Conservation (phyloP, 106 monocot species). For the Apostasia ramifera region DNA sequence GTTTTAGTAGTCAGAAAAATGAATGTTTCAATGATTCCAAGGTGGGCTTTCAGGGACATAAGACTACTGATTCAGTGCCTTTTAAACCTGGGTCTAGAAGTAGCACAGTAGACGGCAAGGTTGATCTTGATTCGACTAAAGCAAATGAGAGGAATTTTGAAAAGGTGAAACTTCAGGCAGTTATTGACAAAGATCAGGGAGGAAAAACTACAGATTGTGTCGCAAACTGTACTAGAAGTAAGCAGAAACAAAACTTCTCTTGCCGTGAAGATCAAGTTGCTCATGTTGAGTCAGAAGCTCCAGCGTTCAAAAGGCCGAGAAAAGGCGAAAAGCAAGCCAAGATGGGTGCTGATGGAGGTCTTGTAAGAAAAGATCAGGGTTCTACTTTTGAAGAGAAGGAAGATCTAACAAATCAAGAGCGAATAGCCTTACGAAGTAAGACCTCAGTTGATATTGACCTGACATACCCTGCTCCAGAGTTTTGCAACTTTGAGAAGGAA, state of each 20-base stretch:
- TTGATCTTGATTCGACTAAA: background rate
- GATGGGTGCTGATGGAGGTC: background rate
- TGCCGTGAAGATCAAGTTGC: conserved; percentile 8
- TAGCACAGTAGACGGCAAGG: conserved; percentile 7
- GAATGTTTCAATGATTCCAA: conserved; percentile 2
- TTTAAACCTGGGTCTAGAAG: conserved; percentile 3
- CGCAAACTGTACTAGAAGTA: conserved; percentile 26
- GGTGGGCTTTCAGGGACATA: conserved; percentile 5
- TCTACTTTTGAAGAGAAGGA: background rate
- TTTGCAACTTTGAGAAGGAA: conserved; percentile 37
- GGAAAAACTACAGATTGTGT: conserved; percentile 18
- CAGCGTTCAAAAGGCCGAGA: conserved; percentile 12
- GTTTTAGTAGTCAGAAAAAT: background rate
- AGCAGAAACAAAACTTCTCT: conserved; percentile 12
- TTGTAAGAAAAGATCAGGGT: background rate
- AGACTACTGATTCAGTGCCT: background rate
- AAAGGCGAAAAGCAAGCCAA: background rate
- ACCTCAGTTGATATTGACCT: background rate
- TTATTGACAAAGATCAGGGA: conserved; percentile 8
- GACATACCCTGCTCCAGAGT: conserved; percentile 43
- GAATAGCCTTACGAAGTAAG: background rate
- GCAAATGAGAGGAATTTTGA: conserved; percentile 34
- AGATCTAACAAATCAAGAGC: background rate
- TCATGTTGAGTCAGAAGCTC: conserved; percentile 3
- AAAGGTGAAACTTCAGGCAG: conserved; percentile 29